Evolutionary conservation across 805 yeast species (phyloP).

Genomic region (Metschnikowia noctiluminum): DNA sequence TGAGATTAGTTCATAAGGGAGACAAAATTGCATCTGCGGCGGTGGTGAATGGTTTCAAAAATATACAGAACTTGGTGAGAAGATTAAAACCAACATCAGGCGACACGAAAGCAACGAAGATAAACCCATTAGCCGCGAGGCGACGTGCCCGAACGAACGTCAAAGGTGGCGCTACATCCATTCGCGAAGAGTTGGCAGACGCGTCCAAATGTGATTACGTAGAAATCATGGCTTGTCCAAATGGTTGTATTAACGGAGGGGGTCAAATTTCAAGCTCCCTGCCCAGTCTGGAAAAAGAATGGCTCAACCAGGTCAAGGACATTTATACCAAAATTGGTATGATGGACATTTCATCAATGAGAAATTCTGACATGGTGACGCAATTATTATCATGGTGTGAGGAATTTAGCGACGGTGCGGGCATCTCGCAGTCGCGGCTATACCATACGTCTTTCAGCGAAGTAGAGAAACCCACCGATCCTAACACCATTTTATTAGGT

Average conservation of each 20-base stretch:
- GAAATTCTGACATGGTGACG: slow-evolving; percentile 12
- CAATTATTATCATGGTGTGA: slow-evolving; percentile 31
- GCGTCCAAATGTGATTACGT: slow-evolving; percentile 73
- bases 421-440: slow-evolving; percentile 34
- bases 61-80: slow-evolving; percentile 90
- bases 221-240: slow-evolving; percentile 98
- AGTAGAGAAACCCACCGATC: slow-evolving; percentile 52
- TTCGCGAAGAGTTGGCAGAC: slow-evolving; percentile 42
- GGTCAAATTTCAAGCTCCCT: slow-evolving; percentile 68
- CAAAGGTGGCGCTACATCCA: slow-evolving; percentile 7
- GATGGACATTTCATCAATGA: slow-evolving; percentile 12
- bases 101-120: slow-evolving; percentile 16
- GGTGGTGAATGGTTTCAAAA: slow-evolving; percentile 85
- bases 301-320: slow-evolving; percentile 38
- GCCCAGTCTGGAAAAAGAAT: slow-evolving; percentile 37
- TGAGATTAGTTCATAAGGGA: slow-evolving; percentile 46
- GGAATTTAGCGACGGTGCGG: slow-evolving; percentile 28
- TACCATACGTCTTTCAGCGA: slow-evolving; percentile 45
- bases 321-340: slow-evolving; percentile 33
- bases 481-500: slow-evolving; percentile 46
- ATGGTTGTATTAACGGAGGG: slow-evolving; percentile 96
- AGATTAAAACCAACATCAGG: slow-evolving; percentile 53
- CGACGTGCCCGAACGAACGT: slow-evolving; percentile 38
- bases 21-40: slow-evolving; percentile 49
- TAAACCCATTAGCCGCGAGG: slow-evolving; percentile 41